Percentiles rank a stretch among this genome's conserved stretches.
Evolutionary conservation across 371 early-diverging fungal genomes (phyloP).

Genomic region (Apophysomyces trapeziformis): DNA sequence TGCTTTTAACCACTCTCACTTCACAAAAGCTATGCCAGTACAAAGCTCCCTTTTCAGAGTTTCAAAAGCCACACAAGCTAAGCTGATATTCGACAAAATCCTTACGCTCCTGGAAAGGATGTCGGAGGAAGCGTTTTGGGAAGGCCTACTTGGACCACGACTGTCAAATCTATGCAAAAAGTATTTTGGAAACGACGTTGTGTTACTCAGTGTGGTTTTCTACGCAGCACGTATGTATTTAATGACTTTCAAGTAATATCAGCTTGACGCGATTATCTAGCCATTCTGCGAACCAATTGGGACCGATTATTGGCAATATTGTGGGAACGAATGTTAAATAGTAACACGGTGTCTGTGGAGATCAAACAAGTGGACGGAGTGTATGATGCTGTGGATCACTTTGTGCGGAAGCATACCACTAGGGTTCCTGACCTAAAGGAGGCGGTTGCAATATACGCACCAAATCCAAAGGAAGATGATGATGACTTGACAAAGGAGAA

Average conservation of each 20-base stretch:
- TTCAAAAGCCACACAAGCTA: conserved; percentile 8
- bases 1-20: background rate
- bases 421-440: conserved; percentile 16
- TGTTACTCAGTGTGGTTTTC: conserved; percentile 33
- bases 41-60: background rate
- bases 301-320: conserved; percentile 18
- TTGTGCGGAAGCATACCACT: conserved; percentile 22
- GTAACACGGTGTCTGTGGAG: conserved; percentile 13
- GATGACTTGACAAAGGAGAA: conserved; percentile 10
- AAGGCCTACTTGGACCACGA: conserved; percentile 32
- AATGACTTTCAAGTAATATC: too few relatives aligned
- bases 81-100: conserved; percentile 20
- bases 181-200: conserved; percentile 48
- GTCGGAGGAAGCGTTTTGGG: conserved; percentile 39
- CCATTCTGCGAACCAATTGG: conserved; percentile 38
- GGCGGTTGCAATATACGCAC: conserved; percentile 23
- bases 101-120: conserved; percentile 35
- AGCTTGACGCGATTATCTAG: conserved; percentile 15
- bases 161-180: conserved; percentile 33
- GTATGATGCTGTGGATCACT: conserved; percentile 27
- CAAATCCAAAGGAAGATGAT: conserved; percentile 16
- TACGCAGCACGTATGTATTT: conserved; percentile 34
- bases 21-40: background rate
- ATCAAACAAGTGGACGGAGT: conserved; percentile 22
- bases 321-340: conserved; percentile 7